Base-by-base conservation (phyloP, 352 stramenopile species). In the Detonula confervacea region DNA sequence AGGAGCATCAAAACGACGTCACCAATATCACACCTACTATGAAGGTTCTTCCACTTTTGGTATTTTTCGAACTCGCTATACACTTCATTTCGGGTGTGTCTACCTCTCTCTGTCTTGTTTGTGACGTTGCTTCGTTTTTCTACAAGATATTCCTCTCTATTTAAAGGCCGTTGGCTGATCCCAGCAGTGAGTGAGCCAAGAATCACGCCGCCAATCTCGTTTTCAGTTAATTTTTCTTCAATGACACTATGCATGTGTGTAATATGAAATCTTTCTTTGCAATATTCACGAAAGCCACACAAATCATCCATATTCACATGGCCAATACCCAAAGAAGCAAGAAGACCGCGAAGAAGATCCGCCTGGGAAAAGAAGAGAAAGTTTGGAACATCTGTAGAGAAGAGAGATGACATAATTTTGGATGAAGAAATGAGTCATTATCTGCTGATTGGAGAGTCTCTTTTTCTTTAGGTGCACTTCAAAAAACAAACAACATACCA, bases 121-220 rank as follows among this genome's bases (percentile, higher is more conserved):
- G 39, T 46, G 46, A 82, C 66, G 44, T 82, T 82, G 29, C 73
- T 82, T 22, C 73, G 49, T 33, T 61, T 82, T 46, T 77, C 66
- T 33, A 33, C 57, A 47, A 77, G 56, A 54, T 82, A 82, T 62
- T 82, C 59, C 22, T 68, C 51, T 72, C 73, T 57, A 14, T 54
- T 61, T 24, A 82, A 37, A 29, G 73, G 65, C 27, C 25, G 60
- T 42, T 54, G 16, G 35, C 72, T 73, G 18, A 57, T 44, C 8
- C 39, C 73, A 66, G 57, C 47, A 42, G 47, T 35, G 9, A 77
- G 52, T 3, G 65, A 77, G 24, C 73, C 73, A 30, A 70, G 18
- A 29, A 82, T 82, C 1, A 82, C 73, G 22, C 73, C 73, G 14
- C 73, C 73, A 54, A 82, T 77, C 52, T 82, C 73, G 56, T 82